phyloP scores from a whole-genome alignment of 1,139 yeast species.

The Taphrina wiesneri region DNA sequence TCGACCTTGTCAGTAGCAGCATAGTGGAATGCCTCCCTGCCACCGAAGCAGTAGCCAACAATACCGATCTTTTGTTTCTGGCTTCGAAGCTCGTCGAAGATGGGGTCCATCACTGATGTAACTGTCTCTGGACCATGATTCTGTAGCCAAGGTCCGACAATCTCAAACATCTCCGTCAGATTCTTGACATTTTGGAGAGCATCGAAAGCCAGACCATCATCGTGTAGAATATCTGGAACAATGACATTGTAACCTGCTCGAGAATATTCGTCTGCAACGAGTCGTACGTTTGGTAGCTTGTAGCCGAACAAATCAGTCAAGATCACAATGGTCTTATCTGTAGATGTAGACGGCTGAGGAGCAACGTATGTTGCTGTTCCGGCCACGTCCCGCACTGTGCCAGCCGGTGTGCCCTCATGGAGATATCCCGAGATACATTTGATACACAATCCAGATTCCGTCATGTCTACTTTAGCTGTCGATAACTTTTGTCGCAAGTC shows the following conservation, averaged over 20 bases:
- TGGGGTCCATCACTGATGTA: neutral
- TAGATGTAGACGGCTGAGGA: conserved; percentile 24
- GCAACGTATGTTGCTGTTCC: conserved; percentile 34
- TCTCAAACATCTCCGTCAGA: conserved; percentile 1
- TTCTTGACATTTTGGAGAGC: neutral
- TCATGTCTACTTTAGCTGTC: too few species aligned
- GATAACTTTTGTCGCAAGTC: too few species aligned
- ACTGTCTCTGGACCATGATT: conserved; percentile 12
- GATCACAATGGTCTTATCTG: conserved; percentile 26
- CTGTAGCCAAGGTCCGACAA: conserved; percentile 20
- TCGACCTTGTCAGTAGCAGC: conserved; percentile 30
- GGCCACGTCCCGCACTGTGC: conserved; percentile 16
- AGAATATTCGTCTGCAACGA: conserved; percentile 38
- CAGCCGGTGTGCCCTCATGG: conserved; percentile 35
- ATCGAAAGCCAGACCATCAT: conserved; percentile 11
- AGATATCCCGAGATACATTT: conserved; percentile 33
- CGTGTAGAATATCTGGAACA: conserved; percentile 36
- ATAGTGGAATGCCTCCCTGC: conserved; percentile 32
- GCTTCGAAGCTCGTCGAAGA: neutral
- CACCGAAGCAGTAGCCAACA: conserved; percentile 39
- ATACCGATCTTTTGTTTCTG: conserved; percentile 10
- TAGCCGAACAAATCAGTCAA: conserved; percentile 38
- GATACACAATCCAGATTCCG: conserved; percentile 1
- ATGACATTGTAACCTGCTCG: conserved; percentile 34
- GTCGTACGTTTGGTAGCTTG: conserved; percentile 35